Conservation (phyloP, 202 grass and related monocot species). For the Zoysia matrella region DNA sequence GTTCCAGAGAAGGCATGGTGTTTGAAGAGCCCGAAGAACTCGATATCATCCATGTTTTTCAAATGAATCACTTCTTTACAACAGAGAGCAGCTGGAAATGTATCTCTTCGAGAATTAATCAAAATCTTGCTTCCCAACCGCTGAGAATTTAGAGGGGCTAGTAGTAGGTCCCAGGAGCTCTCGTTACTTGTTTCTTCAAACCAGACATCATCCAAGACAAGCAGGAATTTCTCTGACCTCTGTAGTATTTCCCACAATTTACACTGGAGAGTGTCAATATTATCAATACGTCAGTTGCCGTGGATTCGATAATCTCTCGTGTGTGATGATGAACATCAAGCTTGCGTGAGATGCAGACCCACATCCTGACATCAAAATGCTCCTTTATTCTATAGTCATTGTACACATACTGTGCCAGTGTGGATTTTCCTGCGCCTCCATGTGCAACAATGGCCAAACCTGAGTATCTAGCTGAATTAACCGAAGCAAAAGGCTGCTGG, state of each 20-base stretch:
- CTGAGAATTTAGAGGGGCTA: too few species aligned
- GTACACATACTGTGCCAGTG: slow-evolving; percentile 39
- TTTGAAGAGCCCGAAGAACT: slow-evolving; percentile 42
- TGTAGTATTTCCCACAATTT: slow-evolving; percentile 12
- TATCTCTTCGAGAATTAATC: slow-evolving; percentile 39
- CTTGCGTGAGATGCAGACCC: slow-evolving; percentile 37
- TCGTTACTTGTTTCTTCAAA: slow-evolving; percentile 5
- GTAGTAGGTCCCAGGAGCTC: too few species aligned
- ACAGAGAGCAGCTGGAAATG: slow-evolving; percentile 19
- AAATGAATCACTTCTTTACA: slow-evolving; percentile 32
- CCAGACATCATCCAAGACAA: slow-evolving; percentile 65
- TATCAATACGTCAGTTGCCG: neutral
- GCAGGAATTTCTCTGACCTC: slow-evolving; percentile 27
- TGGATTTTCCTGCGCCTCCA: slow-evolving; percentile 40
- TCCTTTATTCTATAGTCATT: neutral
- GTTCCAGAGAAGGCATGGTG: slow-evolving; percentile 33
- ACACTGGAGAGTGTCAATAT: slow-evolving; percentile 39
- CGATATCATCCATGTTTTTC: slow-evolving; percentile 20
- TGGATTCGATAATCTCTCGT: slow-evolving; percentile 48
- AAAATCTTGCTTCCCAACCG: slow-evolving; percentile 39
- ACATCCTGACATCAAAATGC: slow-evolving; percentile 50
- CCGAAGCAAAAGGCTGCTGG: too few species aligned
- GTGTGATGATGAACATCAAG: slow-evolving; percentile 42
- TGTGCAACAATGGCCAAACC: slow-evolving; percentile 30
- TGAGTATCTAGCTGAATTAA: neutral